Base-by-base conservation (phyloP, 2,329 filamentous ascomycete genomes). In the Fusarium denticulatum region DNA sequence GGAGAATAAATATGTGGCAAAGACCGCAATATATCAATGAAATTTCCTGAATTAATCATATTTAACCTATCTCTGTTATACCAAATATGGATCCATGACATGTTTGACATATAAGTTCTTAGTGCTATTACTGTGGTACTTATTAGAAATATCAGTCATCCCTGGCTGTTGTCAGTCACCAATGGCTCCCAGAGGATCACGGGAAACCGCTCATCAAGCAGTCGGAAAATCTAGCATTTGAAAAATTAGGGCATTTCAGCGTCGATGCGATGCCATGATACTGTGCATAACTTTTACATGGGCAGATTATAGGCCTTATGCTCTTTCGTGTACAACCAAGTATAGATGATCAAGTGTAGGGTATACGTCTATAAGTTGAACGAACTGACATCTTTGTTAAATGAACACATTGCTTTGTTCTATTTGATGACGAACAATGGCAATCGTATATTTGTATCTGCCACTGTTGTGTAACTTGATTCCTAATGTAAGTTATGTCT, bases 11-110 rank as follows among this genome's bases (percentile, higher is more conserved):
- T 30, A 22, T 28, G 63, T 57, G 49, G 64, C 39, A 69, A 28
- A 69, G 39, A 52, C 28, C 56, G 42, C 59, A 59, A 12, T 10
- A 28, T 16, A 45, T 39, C 58, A 69, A 69, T 69, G 39, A 26
- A 53, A n/a, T 52, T 30, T 53, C 34, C 52, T 39, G 30, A 11
- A 42, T 64, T 24, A 28, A 34, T 14, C 12, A 46, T 20, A 5
- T 15, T 28, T 16, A n/a, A 22, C 13, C 5, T 40, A 5, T 14
- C 7, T 7, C 15, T 60, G 43, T 22, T 4, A 22, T 20, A 15
- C 13, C 18, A 28, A n/a, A 15, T 13, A 10, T 13, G 11, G 11
- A 30, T n/a, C 14, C 20, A 40, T 34, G 20, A 11, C 37, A 16
- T 43, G 20, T 24, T 26, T 24, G 20, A 28, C 18, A 28, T 20